Evolutionary conservation across 768 basidiomycete species (phyloP).

Genomic region (Collybia mongolica): DNA sequence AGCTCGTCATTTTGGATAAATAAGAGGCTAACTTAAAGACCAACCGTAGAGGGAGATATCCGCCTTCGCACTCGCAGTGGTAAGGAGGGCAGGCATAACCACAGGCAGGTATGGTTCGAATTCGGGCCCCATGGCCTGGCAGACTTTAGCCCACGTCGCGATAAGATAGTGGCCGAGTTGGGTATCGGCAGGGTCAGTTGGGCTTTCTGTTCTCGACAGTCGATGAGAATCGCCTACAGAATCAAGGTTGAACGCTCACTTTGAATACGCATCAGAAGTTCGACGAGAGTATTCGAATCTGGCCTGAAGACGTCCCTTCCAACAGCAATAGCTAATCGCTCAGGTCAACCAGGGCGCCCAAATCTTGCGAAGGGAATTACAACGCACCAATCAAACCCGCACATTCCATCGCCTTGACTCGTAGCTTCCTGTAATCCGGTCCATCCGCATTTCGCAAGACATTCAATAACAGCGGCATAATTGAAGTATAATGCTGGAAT

Average conservation of each 20-base stretch:
- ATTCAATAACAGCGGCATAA: conserved; percentile 80
- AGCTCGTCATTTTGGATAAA: conserved; percentile 1
- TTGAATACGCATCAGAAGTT: conserved; percentile 74
- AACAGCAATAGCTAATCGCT: conserved; percentile 72
- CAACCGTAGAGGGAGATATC: conserved; percentile 74
- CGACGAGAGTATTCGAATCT: conserved; percentile 70
- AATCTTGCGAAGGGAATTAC: neutral
- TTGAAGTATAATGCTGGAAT: conserved; percentile 65
- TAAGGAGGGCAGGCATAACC: conserved; percentile 79
- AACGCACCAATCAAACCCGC: conserved; percentile 77
- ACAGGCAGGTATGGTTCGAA: conserved; percentile 86
- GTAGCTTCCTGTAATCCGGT: conserved; percentile 62
- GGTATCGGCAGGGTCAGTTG: conserved; percentile 68
- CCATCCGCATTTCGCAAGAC: conserved; percentile 74
- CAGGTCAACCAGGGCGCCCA: neutral
- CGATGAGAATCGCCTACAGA: neutral
- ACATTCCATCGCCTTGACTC: conserved; percentile 90
- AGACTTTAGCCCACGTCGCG: conserved; percentile 87
- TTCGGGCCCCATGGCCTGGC: conserved; percentile 79
- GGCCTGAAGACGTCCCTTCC: conserved; percentile 76
- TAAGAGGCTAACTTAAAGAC: conserved; percentile 13
- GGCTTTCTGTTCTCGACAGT: conserved; percentile 45
- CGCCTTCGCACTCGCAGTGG: conserved; percentile 76
- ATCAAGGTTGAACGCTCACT: conserved; percentile 34
- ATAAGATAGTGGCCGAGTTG: conserved; percentile 76